Evolutionary conservation across 352 stramenopile species (phyloP), one percentile per base, ranked within the genome.

Genomic region (Elongisporangium prolatum): DNA sequence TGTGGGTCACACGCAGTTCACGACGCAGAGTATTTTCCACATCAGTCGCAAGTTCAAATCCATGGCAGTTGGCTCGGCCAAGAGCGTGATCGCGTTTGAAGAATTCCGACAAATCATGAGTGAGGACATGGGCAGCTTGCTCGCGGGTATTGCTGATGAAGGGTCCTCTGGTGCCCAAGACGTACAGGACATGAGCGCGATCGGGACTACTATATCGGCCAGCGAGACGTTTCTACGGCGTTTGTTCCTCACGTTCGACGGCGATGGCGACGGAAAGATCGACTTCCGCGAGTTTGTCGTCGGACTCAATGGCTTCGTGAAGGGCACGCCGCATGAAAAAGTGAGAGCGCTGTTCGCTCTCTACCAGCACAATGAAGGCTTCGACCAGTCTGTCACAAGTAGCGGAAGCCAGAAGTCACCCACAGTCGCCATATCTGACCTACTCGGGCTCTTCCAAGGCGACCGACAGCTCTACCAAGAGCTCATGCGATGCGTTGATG

Each of bases 221-320:
- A 77, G 68, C 51, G 68, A 77, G 37, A 73, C 73, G 13, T 77
- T 83, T 20, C 44, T 80, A n/a, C 57, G 62, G 7, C 73, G 73
- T 2, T 59, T 83, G 37, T 83, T 80, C 58, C 48, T 61, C 11
- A 65, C 67, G 24, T 80, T 83, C 52, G 73, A 79, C 57, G 50
- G 44, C n/a, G 73, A 82, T 24, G 63, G 70, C 17, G 69, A 82
- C 21, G 70, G 73, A 44, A 68, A 67, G 13, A 79, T 83, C 54
- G 70, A 83, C 60, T 75, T 83, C 51, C 67, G 68, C 37, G 73
- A 83, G 63, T 83, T 83, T 51, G 67, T 83, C 50, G 59, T 83
- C 3, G 73, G 73, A 0, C 63, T 83, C 52, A 77, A 80, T 55
- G 60, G 60, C 21, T 74, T 83, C 53, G 68, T 72, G 18, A 64